Conservation (phyloP, 352 stramenopile genomes). For the Phytophthora tentaculata region DNA sequence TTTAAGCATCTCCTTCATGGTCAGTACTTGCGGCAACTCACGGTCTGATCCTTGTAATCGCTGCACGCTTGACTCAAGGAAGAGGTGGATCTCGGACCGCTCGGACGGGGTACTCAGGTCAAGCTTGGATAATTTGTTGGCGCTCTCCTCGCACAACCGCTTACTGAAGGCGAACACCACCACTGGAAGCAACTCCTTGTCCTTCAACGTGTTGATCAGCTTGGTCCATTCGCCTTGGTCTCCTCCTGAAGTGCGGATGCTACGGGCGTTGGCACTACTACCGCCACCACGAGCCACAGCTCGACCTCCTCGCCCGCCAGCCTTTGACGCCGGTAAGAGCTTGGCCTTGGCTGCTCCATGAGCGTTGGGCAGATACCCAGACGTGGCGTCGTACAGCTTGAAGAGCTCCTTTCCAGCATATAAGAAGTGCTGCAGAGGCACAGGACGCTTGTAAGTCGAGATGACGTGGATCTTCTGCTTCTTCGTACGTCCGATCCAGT, state of each 20-base stretch:
- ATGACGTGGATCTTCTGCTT: conserved; percentile 97
- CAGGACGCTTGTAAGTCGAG: conserved; percentile 95
- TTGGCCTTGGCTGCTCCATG: conserved; percentile 74
- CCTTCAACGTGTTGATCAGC: conserved; percentile 85
- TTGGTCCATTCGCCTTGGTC: conserved; percentile 91
- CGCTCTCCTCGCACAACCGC: conserved; percentile 82
- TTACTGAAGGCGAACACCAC: conserved; percentile 96
- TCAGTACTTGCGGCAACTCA: conserved; percentile 97
- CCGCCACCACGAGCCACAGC: conserved; percentile 40
- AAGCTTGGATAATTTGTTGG: conserved; percentile 75
- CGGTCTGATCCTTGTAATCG: conserved; percentile 94
- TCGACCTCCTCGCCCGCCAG: conserved; percentile 38
- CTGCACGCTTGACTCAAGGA: conserved; percentile 79
- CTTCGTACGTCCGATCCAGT: conserved; percentile 99
- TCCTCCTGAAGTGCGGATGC: conserved; percentile 62
- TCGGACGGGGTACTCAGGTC: conserved; percentile 77
- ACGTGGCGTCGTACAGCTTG: conserved; percentile 72
- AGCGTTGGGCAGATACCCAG: conserved; percentile 59
- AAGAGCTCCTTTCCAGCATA: conserved; percentile 95
- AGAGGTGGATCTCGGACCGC: conserved; percentile 85
- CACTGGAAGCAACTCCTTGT: conserved; percentile 94
- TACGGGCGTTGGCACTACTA: conserved; percentile 51
- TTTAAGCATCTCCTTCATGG: conserved; percentile 96
- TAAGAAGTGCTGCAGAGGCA: conserved; percentile 97
- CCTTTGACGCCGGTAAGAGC: conserved; percentile 57